Conservation (phyloP, 352 stramenopile genomes). For the Aphanomyces cochlioides region DNA sequence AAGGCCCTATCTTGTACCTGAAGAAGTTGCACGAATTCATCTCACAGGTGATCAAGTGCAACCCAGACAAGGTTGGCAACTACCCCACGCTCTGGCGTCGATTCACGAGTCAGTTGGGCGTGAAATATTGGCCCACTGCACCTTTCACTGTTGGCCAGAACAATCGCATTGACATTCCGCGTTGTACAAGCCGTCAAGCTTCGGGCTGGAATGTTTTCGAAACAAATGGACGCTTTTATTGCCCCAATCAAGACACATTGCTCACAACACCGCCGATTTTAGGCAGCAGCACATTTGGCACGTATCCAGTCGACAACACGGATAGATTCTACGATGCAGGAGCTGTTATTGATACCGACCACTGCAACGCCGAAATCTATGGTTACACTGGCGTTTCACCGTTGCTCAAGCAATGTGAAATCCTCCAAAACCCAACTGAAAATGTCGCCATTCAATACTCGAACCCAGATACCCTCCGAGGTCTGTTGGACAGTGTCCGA, state of each 20-base stretch:
- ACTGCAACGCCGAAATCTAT: no score
- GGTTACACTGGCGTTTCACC: not conserved
- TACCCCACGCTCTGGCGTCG: constrained; percentile 26
- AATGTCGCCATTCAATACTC: not conserved
- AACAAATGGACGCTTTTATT: constrained; percentile 14
- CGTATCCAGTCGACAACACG: not conserved
- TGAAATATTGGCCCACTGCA: constrained; percentile 18
- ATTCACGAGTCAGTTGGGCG: constrained; percentile 1
- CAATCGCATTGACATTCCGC: constrained; percentile 17
- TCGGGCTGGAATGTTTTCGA: constrained; percentile 8
- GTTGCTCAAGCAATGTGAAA: constrained; percentile 11
- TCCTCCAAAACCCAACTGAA: not conserved
- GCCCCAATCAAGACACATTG: constrained; percentile 2
- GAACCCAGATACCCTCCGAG: constrained; percentile 24
- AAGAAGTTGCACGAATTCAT: constrained; percentile 29
- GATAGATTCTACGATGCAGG: not conserved
- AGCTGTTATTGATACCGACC: not conserved
- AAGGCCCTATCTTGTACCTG: constrained; percentile 24
- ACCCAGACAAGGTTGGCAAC: constrained; percentile 20
- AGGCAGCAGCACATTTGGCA: not conserved
- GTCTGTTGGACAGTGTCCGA: constrained; percentile 12
- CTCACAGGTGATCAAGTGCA: constrained; percentile 15
- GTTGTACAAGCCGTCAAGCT: constrained; percentile 3
- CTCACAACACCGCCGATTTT: not conserved
- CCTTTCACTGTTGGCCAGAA: constrained; percentile 9